phyloP scores from a whole-genome alignment of 306 rosid species.

The Castanopsis chinensis region DNA sequence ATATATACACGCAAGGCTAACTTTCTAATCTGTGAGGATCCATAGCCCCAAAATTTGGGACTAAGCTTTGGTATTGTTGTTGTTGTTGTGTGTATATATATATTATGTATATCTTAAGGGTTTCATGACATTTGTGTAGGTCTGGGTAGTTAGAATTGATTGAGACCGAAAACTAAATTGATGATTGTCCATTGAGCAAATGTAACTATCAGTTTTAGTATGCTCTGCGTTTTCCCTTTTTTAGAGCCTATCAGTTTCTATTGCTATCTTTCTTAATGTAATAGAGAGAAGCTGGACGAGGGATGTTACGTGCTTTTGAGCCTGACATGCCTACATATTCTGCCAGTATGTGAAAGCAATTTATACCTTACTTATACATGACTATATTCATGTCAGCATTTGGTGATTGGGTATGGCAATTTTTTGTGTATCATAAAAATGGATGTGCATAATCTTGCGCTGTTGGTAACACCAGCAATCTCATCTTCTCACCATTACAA shows the following conservation, averaged over 20 bases:
- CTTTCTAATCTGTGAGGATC: no score
- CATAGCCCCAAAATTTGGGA: no score
- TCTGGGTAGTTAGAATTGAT: no score
- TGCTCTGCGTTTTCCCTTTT: constrained; percentile 8
- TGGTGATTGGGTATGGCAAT: no score
- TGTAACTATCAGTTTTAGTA: neutral
- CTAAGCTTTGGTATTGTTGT: no score
- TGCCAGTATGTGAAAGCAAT: constrained; percentile 49
- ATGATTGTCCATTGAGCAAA: no score
- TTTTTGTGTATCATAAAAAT: no score
- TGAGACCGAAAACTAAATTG: no score
- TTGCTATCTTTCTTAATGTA: constrained; percentile 25
- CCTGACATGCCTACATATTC: constrained; percentile 42
- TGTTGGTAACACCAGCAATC: neutral
- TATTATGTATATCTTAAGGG: no score
- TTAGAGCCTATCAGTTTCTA: constrained; percentile 14
- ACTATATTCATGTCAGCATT: neutral
- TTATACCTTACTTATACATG: neutral
- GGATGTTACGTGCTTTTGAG: constrained; percentile 57
- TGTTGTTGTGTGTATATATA: no score
- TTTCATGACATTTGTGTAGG: no score
- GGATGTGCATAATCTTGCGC: neutral
- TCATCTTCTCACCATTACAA: neutral
- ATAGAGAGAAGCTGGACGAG: constrained; percentile 50
- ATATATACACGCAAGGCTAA: no score